phyloP scores from a whole-genome alignment of 169 alveolate species.

The Theileria parva region DNA sequence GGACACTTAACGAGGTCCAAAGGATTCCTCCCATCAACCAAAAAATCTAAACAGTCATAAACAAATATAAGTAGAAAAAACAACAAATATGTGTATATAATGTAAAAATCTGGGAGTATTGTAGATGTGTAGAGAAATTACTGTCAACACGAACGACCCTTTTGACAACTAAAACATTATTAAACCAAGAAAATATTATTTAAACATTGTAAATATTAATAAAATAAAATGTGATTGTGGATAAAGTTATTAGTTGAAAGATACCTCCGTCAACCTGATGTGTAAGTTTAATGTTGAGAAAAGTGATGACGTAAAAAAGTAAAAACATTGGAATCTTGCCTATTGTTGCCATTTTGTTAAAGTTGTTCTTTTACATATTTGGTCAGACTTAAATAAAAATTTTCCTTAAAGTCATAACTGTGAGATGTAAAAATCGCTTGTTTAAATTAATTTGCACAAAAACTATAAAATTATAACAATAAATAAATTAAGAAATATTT shows the following conservation, averaged over 20 bases:
- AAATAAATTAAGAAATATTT: too few relatives aligned
- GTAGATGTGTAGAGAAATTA: not conserved
- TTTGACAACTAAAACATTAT: slow-evolving; percentile 3
- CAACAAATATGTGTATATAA: not conserved
- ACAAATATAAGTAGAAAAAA: not conserved
- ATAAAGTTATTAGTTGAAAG: not conserved
- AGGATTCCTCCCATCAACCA: slow-evolving; percentile 15
- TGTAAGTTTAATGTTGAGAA: slow-evolving; percentile 3
- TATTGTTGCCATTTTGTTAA: not conserved
- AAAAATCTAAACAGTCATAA: slow-evolving; percentile 1
- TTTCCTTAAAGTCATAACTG: not conserved
- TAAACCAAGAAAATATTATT: not conserved
- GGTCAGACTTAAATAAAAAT: not conserved
- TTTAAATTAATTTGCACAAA: too few relatives aligned
- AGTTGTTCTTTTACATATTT: not conserved
- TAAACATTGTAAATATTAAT: not conserved
- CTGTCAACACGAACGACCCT: slow-evolving; percentile 11
- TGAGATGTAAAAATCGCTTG: not conserved
- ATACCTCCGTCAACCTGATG: slow-evolving; percentile 11
- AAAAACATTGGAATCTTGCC: slow-evolving; percentile 5
- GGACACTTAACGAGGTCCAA: slow-evolving; percentile 19
- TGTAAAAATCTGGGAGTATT: not conserved
- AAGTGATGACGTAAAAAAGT: not conserved
- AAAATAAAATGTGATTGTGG: not conserved
- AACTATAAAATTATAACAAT: not conserved